Conservation (phyloP, 2,329 filamentous ascomycete genomes). For the Colletotrichum spaethianum region DNA sequence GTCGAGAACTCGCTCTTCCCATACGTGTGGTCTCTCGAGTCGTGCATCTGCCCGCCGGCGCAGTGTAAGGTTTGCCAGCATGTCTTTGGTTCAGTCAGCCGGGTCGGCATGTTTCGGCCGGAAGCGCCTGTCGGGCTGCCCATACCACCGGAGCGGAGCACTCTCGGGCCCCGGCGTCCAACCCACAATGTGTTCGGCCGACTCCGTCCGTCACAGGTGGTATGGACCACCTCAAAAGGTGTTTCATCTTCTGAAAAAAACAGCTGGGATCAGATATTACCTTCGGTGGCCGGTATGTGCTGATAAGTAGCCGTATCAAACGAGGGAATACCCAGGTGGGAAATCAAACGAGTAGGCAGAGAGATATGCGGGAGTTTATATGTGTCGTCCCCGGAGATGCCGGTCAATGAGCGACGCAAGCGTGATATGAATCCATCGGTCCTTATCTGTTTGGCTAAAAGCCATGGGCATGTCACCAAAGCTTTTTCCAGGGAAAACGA, state of each 20-base stretch:
- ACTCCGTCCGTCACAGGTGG: constrained; percentile 15
- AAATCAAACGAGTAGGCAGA: background rate
- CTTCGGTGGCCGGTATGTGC: background rate
- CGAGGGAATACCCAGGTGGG: background rate
- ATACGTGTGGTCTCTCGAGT: background rate
- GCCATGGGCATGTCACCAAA: background rate
- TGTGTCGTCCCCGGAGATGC: background rate
- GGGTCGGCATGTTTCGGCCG: constrained; percentile 14
- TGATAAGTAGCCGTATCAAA: no score
- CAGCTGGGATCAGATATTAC: background rate
- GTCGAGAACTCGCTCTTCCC: background rate
- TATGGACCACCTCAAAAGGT: background rate
- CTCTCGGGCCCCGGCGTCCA: constrained; percentile 18
- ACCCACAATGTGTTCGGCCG: background rate
- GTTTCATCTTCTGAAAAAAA: background rate
- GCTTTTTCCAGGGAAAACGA: background rate
- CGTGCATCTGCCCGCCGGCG: background rate
- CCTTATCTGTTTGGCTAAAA: background rate
- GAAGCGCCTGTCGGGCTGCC: background rate
- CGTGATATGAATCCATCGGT: background rate
- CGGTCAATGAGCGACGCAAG: background rate
- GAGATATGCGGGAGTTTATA: background rate
- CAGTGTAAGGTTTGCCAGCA: background rate
- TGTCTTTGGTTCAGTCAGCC: background rate
- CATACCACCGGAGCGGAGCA: constrained; percentile 24